Conservation (phyloP, 352 stramenopile species). For the Globisporangium paroecandrum region DNA sequence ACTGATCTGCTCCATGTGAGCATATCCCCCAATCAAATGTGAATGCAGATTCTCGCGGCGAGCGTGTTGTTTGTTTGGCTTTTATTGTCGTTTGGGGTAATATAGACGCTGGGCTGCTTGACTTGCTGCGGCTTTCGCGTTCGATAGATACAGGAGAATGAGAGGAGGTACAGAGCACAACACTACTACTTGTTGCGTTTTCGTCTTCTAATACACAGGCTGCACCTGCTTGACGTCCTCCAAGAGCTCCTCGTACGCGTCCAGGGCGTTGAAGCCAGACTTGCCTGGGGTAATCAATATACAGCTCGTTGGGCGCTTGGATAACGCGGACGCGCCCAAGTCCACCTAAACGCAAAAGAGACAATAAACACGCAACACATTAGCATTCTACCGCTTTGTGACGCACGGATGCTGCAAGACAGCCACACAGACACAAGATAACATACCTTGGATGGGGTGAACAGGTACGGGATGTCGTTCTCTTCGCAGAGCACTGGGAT, state of each 20-base stretch:
- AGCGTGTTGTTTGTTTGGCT: slow-evolving; percentile 10
- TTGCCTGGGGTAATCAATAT: slow-evolving; percentile 96
- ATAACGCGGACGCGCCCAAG: slow-evolving; percentile 94
- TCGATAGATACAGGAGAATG: slow-evolving; percentile 24
- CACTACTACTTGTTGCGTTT: slow-evolving; percentile 22
- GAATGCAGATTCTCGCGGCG: not conserved
- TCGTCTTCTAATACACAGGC: slow-evolving; percentile 66
- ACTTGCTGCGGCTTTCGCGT: slow-evolving; percentile 8
- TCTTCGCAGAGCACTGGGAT: slow-evolving; percentile 98
- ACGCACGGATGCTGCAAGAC: not conserved
- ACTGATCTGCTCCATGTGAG: not conserved
- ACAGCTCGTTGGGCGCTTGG: slow-evolving; percentile 98
- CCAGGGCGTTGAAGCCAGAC: slow-evolving; percentile 85
- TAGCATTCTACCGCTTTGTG: not conserved
- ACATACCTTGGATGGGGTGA: slow-evolving; percentile 93
- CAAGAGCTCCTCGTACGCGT: slow-evolving; percentile 89
- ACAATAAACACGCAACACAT: not conserved
- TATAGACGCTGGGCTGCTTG: slow-evolving; percentile 12
- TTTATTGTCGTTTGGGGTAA: slow-evolving; percentile 12
- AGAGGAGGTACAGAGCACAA: slow-evolving; percentile 11
- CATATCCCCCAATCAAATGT: not conserved
- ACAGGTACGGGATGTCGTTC: slow-evolving; percentile 98
- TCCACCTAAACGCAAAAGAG: slow-evolving; percentile 52
- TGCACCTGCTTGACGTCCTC: slow-evolving; percentile 88
- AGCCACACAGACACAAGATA: not conserved